Base-by-base conservation (phyloP, 73 alveolate genomes). In the Paramecium caudatum region DNA sequence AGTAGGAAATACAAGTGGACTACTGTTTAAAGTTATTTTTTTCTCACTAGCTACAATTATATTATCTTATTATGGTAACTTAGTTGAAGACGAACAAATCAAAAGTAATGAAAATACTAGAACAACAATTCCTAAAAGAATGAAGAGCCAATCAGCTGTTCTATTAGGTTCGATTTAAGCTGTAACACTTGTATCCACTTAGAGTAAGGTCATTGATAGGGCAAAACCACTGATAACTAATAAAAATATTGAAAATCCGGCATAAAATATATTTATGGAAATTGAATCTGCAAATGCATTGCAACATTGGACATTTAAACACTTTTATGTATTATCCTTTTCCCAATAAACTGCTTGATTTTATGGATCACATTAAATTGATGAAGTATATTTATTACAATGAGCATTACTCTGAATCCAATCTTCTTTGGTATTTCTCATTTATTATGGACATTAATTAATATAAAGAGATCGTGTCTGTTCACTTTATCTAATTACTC, bases 351-450 rank as follows among this genome's bases (percentile, higher is more conserved):
- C 19, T 4, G 88, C 88, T 27, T 43, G 16, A 12, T 41, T 37
- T 21, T 45, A 1, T 16, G 68, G 46, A 10, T 36, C 65, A 74
- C 88, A 74, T 16, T 3, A 7, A 2, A 39, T 19, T 12, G 17
- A 19, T 19, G 19, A 34, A 21, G 32, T 15, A 45, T 74, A 74
- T 74, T 74, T 74, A 2, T 37, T 41, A 9, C 88, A 74, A 19
- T 23, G 21, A 1, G 88, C 47, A 19, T 74, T 27, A 34, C 43
- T 41, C 21, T 37, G 16, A 6, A 74, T 74, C 69, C 62, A 74
- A 74, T 41, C 32, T 15, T 74, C 43, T 39, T 74, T 63, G 4
- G 88, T 74, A 41, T 74, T 74, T 45, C 88, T 74, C 68, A 74
- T 74, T 12, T 37, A 19, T 74, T 74, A 39, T 0, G 23, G 16